A percentile compares a stretch with the other conserved stretches of the same genome.
Conservation (phyloP, 2,329 filamentous ascomycete genomes). For the Zymoseptoria brevis region DNA sequence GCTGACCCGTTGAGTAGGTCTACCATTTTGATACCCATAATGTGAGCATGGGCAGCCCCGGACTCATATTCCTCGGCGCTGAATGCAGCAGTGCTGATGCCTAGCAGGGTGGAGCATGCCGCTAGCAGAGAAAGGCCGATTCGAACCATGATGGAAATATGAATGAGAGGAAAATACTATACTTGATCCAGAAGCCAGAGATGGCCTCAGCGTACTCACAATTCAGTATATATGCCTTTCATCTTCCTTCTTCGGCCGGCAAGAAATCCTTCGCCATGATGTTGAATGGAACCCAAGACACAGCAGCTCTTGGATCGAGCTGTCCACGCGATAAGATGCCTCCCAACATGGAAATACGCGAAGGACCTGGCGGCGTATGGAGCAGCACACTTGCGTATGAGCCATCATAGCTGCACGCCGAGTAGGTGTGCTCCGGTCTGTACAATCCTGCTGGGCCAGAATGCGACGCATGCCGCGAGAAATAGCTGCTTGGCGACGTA, state of each 20-base stretch:
- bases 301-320: background rate
- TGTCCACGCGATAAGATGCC: background rate
- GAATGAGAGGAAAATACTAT: background rate
- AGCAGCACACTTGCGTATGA: background rate
- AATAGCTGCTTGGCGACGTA: background rate
- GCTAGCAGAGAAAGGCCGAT: slow-evolving; percentile 1
- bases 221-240: background rate
- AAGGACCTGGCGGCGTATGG: background rate
- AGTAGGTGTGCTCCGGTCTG: background rate
- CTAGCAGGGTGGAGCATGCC: slow-evolving; percentile 9
- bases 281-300: background rate
- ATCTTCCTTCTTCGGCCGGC: background rate
- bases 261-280: background rate
- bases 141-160: slow-evolving; percentile 7
- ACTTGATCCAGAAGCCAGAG: background rate
- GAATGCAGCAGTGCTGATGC: slow-evolving; percentile 8
- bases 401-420: background rate
- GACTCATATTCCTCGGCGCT: slow-evolving; percentile 16
- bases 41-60: slow-evolving; percentile 15
- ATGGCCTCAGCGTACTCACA: background rate
- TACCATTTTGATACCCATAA: slow-evolving; percentile 22
- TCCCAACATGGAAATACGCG: background rate
- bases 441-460: background rate
- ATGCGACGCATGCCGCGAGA: background rate
- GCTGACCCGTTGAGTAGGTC: background rate